phyloP scores from a whole-genome alignment of 768 basidiomycete genomes.

The Serendipita vermifera region DNA sequence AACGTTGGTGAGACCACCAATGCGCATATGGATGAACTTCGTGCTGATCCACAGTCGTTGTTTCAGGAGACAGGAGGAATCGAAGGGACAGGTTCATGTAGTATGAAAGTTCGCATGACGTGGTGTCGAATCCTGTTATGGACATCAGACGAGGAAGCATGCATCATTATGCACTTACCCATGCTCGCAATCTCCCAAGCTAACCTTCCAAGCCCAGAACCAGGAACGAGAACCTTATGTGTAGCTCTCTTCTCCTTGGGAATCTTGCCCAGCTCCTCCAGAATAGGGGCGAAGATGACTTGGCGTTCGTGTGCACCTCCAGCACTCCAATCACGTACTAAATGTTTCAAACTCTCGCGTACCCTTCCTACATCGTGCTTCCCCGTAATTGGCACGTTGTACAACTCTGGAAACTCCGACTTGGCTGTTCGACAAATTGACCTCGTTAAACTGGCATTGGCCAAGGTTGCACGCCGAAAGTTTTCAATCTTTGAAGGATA shows the following conservation, averaged over 20 bases:
- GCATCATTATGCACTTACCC: slow-evolving; percentile 26
- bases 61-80: slow-evolving; percentile 39
- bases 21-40: slow-evolving; percentile 46
- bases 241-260: slow-evolving; percentile 20
- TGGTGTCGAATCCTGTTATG: slow-evolving; percentile 35
- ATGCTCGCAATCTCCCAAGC: slow-evolving; percentile 56
- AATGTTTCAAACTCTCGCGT: slow-evolving; percentile 51
- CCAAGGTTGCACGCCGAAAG: neutral
- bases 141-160: slow-evolving; percentile 10
- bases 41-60: slow-evolving; percentile 38
- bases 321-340: slow-evolving; percentile 55
- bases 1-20: slow-evolving; percentile 58
- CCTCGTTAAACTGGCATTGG: neutral
- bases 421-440: neutral
- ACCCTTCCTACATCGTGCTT: slow-evolving; percentile 36
- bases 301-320: slow-evolving; percentile 45
- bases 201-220: slow-evolving; percentile 48
- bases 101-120: slow-evolving; percentile 49
- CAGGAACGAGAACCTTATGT: slow-evolving; percentile 46
- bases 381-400: neutral
- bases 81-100: slow-evolving; percentile 53
- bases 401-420: neutral
- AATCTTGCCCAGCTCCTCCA: slow-evolving; percentile 31
- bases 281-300: slow-evolving; percentile 42
- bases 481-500: neutral